These are phyloP conservation scores for Pholiota conissans DNA, from an alignment of 768 basidiomycete genomes.

Conservation along the genomic window DNA sequence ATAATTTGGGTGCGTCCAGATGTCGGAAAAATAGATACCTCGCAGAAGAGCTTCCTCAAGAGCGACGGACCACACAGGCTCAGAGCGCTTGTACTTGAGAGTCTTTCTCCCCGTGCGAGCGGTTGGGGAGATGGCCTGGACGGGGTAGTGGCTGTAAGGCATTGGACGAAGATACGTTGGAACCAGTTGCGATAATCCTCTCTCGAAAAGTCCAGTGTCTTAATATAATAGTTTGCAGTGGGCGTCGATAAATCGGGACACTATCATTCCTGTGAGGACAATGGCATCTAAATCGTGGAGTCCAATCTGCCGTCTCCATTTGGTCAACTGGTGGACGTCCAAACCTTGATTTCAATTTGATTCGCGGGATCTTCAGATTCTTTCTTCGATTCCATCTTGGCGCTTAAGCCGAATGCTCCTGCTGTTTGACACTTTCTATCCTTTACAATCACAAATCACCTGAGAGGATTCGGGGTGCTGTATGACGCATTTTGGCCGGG, in stretches of 20 bases:
- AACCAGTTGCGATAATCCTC: not conserved
- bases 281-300: conserved; percentile 3
- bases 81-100: conserved; percentile 56
- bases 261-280: conserved; percentile 10
- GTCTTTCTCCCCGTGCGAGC: conserved; percentile 47
- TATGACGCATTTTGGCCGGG: not conserved
- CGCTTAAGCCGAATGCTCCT: not conserved
- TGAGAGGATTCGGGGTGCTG: not conserved
- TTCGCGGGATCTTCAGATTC: not conserved
- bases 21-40: conserved; percentile 36
- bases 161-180: not conserved
- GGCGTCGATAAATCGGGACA: conserved; percentile 5
- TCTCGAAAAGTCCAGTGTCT: not conserved
- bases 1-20: not conserved
- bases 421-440: not conserved
- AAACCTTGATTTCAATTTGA: conserved; percentile 2
- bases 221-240: conserved; percentile 2
- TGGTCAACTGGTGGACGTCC: not conserved
- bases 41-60: conserved; percentile 62
- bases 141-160: not conserved
- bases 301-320: conserved; percentile 3
- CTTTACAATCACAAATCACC: not conserved
- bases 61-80: conserved; percentile 63
- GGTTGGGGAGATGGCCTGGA: not conserved
- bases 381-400: not conserved